Evolutionary conservation across 1,139 yeast genomes (phyloP).

Genomic region (Suhomyces kunorum): DNA sequence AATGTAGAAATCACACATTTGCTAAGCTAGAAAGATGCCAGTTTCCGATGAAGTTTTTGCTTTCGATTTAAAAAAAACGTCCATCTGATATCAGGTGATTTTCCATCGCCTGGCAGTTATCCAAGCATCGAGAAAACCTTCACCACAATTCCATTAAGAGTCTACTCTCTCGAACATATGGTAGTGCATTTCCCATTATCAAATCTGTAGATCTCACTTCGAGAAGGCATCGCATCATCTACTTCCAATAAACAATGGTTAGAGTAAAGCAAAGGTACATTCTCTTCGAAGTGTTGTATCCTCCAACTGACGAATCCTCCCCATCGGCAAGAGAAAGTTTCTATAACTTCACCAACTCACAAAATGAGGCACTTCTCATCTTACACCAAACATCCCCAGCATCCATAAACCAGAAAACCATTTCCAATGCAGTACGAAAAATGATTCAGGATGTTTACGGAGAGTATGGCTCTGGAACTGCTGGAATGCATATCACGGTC

Average conservation of each 20-base stretch:
- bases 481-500: slow-evolving; percentile 59
- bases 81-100: too few relatives aligned
- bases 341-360: slow-evolving; percentile 26
- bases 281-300: slow-evolving; percentile 75
- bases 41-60: too few relatives aligned
- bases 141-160: too few relatives aligned
- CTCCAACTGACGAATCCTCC: slow-evolving; percentile 34
- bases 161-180: too few relatives aligned
- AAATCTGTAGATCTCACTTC: background rate
- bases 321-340: slow-evolving; percentile 21
- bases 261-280: slow-evolving; percentile 83
- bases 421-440: slow-evolving; percentile 55
- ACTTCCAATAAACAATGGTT: slow-evolving; percentile 56
- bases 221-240: background rate
- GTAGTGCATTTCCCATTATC: background rate
- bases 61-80: background rate
- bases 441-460: slow-evolving; percentile 67
- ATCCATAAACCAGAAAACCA: slow-evolving; percentile 42
- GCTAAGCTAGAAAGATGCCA: too few relatives aligned
- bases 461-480: slow-evolving; percentile 72
- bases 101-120: too few relatives aligned
- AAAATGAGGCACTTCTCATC: slow-evolving; percentile 40
- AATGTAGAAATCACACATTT: too few relatives aligned
- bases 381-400: slow-evolving; percentile 54
- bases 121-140: too few relatives aligned